Percentiles rank a stretch among this genome's conserved stretches.
Conservation (phyloP, 441 rosid species). For the Croton laevigatus region DNA sequence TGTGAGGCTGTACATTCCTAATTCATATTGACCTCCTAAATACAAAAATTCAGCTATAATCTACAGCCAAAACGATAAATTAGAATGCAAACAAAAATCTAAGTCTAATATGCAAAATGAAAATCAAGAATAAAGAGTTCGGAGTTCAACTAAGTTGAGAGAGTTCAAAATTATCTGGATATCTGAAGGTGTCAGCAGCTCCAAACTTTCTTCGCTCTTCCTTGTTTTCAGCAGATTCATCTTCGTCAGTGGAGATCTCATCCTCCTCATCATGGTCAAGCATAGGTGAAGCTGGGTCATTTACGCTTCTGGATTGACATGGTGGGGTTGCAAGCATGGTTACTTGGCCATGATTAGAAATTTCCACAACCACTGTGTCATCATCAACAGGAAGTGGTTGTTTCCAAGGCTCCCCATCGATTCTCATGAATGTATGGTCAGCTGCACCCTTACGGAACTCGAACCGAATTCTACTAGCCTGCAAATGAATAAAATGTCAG, state of each 20-base stretch:
- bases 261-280: slow-evolving; percentile 23
- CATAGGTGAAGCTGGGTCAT: slow-evolving; percentile 37
- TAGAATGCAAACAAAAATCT: neutral
- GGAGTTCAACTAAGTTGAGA: slow-evolving; percentile 50
- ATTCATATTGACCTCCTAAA: neutral
- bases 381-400: slow-evolving; percentile 82
- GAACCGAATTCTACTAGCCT: slow-evolving; percentile 79
- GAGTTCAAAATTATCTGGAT: slow-evolving; percentile 66
- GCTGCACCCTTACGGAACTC: slow-evolving; percentile 80
- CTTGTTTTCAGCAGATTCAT: slow-evolving; percentile 33
- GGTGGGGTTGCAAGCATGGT: slow-evolving; percentile 74
- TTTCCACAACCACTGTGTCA: slow-evolving; percentile 75
- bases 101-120: neutral
- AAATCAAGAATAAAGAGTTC: neutral
- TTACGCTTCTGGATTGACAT: slow-evolving; percentile 61
- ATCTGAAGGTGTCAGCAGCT: slow-evolving; percentile 75
- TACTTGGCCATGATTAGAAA: slow-evolving; percentile 79
- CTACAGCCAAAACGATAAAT: neutral
- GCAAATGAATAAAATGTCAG: neutral
- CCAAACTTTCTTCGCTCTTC: slow-evolving; percentile 80
- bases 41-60: neutral
- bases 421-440: slow-evolving; percentile 85
- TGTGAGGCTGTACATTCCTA: neutral
- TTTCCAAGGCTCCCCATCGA: slow-evolving; percentile 99
- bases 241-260: slow-evolving; percentile 26